These are phyloP conservation scores for Sonneratia alba DNA, from an alignment of 345 rosid genomes.

Conservation along the genomic window DNA sequence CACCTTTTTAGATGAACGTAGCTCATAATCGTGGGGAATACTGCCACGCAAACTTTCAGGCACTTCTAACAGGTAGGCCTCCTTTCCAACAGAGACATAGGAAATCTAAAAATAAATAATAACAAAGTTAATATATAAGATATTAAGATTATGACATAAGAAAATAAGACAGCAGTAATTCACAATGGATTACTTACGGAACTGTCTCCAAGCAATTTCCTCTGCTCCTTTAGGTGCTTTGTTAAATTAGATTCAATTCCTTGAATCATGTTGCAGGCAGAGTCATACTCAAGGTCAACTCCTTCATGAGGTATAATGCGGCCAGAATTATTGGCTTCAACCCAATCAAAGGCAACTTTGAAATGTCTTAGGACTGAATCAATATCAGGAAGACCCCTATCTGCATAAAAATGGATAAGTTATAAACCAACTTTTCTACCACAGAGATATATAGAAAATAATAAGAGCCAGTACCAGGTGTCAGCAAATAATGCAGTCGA, in stretches of 20 bases:
- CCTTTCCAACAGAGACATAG: constrained; percentile 93
- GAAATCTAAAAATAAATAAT: constrained; percentile 41
- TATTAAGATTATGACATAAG: background rate
- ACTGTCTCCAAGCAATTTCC: constrained; percentile 63
- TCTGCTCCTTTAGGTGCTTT: constrained; percentile 81
- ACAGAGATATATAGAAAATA: background rate
- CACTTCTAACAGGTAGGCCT: constrained; percentile 73
- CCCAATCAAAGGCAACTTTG: constrained; percentile 94
- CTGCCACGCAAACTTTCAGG: constrained; percentile 65
- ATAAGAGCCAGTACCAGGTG: constrained; percentile 44
- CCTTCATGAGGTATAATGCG: constrained; percentile 85
- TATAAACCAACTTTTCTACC: constrained; percentile 15
- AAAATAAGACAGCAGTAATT: constrained; percentile 9
- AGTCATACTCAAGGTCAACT: constrained; percentile 70
- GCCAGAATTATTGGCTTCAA: constrained; percentile 75
- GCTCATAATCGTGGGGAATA: constrained; percentile 78
- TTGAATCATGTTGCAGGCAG: constrained; percentile 46
- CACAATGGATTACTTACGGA: constrained; percentile 41
- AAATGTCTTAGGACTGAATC: constrained; percentile 55
- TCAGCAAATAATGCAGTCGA: constrained; percentile 54
- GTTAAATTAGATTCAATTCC: constrained; percentile 54
- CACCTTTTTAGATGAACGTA: constrained; percentile 93
- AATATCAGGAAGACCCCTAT: constrained; percentile 55
- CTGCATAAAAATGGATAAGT: constrained; percentile 26
- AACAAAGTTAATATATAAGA: constrained; percentile 7